phyloP scores from a whole-genome alignment of 768 basidiomycete species.

The Lactarius akahatsu region DNA sequence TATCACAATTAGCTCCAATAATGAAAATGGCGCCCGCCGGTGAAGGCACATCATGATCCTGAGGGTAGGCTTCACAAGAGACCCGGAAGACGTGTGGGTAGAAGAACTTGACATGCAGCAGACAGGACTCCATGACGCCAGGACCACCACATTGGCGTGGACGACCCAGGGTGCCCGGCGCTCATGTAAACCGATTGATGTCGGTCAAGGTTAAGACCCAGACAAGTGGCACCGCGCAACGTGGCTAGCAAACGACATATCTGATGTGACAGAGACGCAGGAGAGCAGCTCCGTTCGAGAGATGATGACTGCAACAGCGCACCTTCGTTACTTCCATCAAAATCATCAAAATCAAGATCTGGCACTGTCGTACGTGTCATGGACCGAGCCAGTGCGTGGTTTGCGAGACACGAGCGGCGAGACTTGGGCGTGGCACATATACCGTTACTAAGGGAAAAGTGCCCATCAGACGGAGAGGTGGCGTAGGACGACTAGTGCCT shows the following conservation, averaged over 20 bases:
- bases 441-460: background rate
- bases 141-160: background rate
- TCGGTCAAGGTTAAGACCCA: background rate
- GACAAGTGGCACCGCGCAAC: background rate
- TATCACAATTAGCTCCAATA: background rate
- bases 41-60: background rate
- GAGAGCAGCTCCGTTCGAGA: background rate
- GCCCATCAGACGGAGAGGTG: background rate
- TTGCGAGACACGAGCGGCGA: background rate
- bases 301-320: background rate
- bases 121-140: background rate
- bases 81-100: background rate
- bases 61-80: background rate
- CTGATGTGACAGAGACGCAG: background rate
- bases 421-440: background rate
- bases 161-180: background rate
- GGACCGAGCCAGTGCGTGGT: background rate
- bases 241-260: background rate
- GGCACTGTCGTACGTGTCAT: background rate
- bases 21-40: background rate
- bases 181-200: background rate
- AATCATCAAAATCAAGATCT: background rate
- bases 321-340: background rate
- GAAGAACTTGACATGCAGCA: background rate
- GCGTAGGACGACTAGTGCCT: background rate